Evolutionary conservation across 306 rosid species (phyloP).

Genomic region (Parietaria judaica): DNA sequence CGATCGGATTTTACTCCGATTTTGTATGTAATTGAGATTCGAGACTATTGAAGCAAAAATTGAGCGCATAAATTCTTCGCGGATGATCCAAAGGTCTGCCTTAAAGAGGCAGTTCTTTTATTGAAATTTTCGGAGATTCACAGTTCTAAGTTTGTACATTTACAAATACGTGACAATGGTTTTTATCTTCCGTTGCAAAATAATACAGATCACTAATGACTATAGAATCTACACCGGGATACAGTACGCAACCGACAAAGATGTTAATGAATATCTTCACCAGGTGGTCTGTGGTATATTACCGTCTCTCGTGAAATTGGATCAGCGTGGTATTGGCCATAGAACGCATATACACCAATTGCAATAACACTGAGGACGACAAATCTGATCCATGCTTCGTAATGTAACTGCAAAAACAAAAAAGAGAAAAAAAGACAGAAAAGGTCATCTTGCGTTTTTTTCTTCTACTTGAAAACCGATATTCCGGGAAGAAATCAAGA

Average conservation of each 20-base stretch:
- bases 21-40: constrained; percentile 48
- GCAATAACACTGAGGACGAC: constrained; percentile 46
- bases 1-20: constrained; percentile 84
- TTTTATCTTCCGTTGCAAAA: neutral
- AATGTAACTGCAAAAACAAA: constrained; percentile 57
- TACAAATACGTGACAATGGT: neutral
- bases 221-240: constrained; percentile 3
- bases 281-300: constrained; percentile 39
- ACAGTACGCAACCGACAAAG: constrained; percentile 8
- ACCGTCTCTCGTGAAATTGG: constrained; percentile 47
- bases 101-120: neutral
- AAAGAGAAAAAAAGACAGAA: constrained; percentile 4
- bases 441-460: constrained; percentile 10
- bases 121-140: neutral
- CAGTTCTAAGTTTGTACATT: constrained; percentile 1
- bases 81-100: neutral
- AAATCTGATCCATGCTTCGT: constrained; percentile 94
- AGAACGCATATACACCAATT: constrained; percentile 67
- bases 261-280: constrained; percentile 29
- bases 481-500: neutral
- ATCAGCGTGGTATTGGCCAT: constrained; percentile 86
- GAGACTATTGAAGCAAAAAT: neutral
- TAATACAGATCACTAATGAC: constrained; percentile 7
- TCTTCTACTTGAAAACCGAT: neutral
- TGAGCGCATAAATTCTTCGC: neutral